These are phyloP conservation scores for Trichosporon coremiiforme DNA, from an alignment of 1,284 basidiomycete genomes.

Conservation along the genomic window DNA sequence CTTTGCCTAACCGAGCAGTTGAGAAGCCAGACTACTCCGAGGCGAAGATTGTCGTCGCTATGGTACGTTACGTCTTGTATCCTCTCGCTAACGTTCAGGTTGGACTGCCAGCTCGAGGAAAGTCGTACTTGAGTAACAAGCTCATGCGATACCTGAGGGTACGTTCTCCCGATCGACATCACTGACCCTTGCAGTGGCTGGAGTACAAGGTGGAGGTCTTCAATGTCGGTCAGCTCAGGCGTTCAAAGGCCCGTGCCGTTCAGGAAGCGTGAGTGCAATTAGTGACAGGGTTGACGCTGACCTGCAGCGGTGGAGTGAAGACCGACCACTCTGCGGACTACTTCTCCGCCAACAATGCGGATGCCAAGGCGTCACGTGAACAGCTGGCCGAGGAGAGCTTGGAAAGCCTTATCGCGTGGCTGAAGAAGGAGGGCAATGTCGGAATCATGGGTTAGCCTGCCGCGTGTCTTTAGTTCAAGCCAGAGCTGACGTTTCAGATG, in stretches of 20 bases:
- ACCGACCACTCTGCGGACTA: constrained; percentile 91
- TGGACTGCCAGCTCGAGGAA: constrained; percentile 77
- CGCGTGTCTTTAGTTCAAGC: background rate
- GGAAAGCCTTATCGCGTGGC: constrained; percentile 92
- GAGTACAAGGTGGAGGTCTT: constrained; percentile 99
- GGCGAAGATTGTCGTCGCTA: constrained; percentile 96
- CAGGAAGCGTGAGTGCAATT: constrained; percentile 7
- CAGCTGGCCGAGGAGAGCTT: constrained; percentile 86
- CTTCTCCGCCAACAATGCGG: constrained; percentile 84
- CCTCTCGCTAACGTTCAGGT: constrained; percentile 59
- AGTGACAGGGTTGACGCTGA: constrained; percentile 62
- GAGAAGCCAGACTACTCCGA: constrained; percentile 97
- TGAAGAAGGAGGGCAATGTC: constrained; percentile 95
- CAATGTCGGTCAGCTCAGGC: constrained; percentile 93
- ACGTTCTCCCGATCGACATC: constrained; percentile 31
- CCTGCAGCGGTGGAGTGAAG: constrained; percentile 59
- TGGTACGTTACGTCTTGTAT: constrained; percentile 64
- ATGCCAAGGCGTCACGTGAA: constrained; percentile 77
- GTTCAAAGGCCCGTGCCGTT: constrained; percentile 71
- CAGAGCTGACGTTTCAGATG: constrained; percentile 63
- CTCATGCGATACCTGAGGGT: constrained; percentile 78
- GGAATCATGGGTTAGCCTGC: constrained; percentile 92
- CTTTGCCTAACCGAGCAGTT: constrained; percentile 59
- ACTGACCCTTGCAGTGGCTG: constrained; percentile 71
- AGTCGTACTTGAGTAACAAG: constrained; percentile 82